phyloP scores from a whole-genome alignment of 2,329 filamentous ascomycete genomes.

The Alternaria rosae region DNA sequence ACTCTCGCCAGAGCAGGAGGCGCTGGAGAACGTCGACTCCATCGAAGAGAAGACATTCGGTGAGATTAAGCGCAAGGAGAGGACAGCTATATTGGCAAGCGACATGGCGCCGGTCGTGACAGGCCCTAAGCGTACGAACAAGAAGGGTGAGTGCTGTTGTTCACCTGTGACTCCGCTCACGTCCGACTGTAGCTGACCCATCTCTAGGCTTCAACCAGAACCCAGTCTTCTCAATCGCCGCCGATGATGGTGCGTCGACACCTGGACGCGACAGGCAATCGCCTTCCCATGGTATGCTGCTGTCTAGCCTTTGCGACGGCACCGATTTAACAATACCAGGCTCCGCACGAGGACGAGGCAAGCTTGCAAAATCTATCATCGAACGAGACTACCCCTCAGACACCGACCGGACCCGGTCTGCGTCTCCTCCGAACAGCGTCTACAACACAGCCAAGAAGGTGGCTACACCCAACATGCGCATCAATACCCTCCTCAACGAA shows the following conservation, averaged over 20 bases:
- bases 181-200: conserved; percentile 14
- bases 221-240: conserved; percentile 51
- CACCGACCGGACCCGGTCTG: conserved; percentile 58
- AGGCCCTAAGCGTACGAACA: conserved; percentile 58
- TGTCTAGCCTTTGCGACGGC: not conserved
- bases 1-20: conserved; percentile 71
- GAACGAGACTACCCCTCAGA: conserved; percentile 52
- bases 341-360: conserved; percentile 46
- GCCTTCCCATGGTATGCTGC: conserved; percentile 46
- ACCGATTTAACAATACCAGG: conserved; percentile 27
- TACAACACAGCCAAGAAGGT: conserved; percentile 49
- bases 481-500: conserved; percentile 59
- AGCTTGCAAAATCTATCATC: conserved; percentile 44
- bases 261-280: conserved; percentile 51
- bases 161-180: not conserved
- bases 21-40: conserved; percentile 76
- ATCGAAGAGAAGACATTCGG: conserved; percentile 74
- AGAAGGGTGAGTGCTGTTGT: conserved; percentile 50
- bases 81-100: conserved; percentile 74
- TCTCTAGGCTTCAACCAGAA: conserved; percentile 49
- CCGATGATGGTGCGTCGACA: conserved; percentile 50
- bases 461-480: conserved; percentile 53
- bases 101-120: conserved; percentile 73
- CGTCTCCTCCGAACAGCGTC: conserved; percentile 51
- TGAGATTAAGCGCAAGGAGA: conserved; percentile 74